A percentile compares a stretch with the other conserved stretches of the same genome.
phyloP scores from a whole-genome alignment of 1,139 yeast species.

The Pichiaceae sp. region DNA sequence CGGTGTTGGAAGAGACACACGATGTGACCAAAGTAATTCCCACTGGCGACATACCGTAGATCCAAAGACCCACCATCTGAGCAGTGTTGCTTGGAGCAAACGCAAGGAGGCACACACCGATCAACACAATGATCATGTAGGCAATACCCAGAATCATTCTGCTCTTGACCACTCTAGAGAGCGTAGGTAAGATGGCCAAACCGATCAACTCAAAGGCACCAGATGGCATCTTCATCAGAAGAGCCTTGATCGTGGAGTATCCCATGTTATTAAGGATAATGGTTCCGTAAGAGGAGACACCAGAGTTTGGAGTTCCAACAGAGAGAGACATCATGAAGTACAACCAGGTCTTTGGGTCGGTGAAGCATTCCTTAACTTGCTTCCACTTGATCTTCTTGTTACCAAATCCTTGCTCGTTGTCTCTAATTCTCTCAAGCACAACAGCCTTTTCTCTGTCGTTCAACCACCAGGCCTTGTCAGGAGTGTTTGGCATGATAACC shows the following conservation, averaged over 20 bases:
- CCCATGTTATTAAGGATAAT: conserved; percentile 22
- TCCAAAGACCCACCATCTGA: conserved; percentile 35
- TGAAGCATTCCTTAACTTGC: conserved; percentile 23
- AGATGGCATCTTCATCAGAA: conserved; percentile 31
- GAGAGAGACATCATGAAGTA: conserved; percentile 23
- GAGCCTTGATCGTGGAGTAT: conserved; percentile 17
- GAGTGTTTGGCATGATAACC: conserved; percentile 7
- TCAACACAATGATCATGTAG: conserved; percentile 30
- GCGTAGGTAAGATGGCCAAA: conserved; percentile 32
- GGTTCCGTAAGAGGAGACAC: conserved; percentile 28
- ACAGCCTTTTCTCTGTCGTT: conserved; percentile 20
- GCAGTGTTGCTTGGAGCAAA: conserved; percentile 31
- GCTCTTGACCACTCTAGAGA: conserved; percentile 21
- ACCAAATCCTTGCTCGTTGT: conserved; percentile 25
- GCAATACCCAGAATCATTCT: conserved; percentile 37
- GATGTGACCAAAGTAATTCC: conserved; percentile 28
- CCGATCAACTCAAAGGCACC: conserved; percentile 31
- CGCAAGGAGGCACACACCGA: conserved; percentile 40
- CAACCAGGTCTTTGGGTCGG: conserved; percentile 11
- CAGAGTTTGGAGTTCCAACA: conserved; percentile 31
- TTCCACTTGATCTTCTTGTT: conserved; percentile 24
- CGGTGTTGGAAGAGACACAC: conserved; percentile 44
- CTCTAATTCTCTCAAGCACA: conserved; percentile 25
- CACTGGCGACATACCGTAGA: conserved; percentile 26
- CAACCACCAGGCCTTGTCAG: conserved; percentile 6